A percentile compares a stretch with the other conserved stretches of the same genome.
These are phyloP conservation scores for Arachnomyces sp. DNA, from an alignment of 2,329 filamentous ascomycete species.

Conservation along the genomic window DNA sequence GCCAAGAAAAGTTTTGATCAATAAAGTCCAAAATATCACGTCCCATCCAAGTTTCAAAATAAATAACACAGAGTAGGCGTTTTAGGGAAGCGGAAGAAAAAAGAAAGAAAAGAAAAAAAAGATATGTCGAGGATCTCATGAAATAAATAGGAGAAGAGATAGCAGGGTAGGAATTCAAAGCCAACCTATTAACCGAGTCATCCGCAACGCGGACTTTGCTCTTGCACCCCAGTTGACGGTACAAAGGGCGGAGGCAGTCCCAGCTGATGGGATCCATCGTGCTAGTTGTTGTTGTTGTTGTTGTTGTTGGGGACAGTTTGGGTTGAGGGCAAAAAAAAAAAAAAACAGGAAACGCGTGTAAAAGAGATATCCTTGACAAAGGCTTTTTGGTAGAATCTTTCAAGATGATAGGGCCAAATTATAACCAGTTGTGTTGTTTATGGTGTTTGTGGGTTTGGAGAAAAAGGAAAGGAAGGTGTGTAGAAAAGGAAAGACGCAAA, in stretches of 20 bases:
- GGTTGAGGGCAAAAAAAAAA: slow-evolving; percentile 1
- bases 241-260: slow-evolving; percentile 11
- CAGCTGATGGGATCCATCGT: slow-evolving; percentile 5
- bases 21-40: slow-evolving; percentile 1
- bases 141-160: slow-evolving; percentile 1
- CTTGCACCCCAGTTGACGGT: slow-evolving; percentile 12
- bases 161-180: slow-evolving; percentile 3
- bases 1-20: slow-evolving; percentile 9
- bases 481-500: not conserved
- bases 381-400: too few species aligned
- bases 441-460: not conserved
- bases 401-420: too few species aligned
- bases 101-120: not conserved
- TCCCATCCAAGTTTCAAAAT: slow-evolving; percentile 12
- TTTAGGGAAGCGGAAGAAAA: not conserved
- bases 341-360: slow-evolving; percentile 1
- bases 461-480: not conserved
- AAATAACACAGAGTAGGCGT: not conserved
- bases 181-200: slow-evolving; percentile 10
- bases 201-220: slow-evolving; percentile 12
- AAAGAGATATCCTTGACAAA: not conserved
- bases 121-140: not conserved
- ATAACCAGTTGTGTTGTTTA: too few species aligned
- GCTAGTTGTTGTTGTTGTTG: slow-evolving; percentile 3
- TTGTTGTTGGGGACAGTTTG: slow-evolving; percentile 3